phyloP scores from a whole-genome alignment of 2,329 filamentous ascomycete species.

The Colletotrichum tamarilloi region DNA sequence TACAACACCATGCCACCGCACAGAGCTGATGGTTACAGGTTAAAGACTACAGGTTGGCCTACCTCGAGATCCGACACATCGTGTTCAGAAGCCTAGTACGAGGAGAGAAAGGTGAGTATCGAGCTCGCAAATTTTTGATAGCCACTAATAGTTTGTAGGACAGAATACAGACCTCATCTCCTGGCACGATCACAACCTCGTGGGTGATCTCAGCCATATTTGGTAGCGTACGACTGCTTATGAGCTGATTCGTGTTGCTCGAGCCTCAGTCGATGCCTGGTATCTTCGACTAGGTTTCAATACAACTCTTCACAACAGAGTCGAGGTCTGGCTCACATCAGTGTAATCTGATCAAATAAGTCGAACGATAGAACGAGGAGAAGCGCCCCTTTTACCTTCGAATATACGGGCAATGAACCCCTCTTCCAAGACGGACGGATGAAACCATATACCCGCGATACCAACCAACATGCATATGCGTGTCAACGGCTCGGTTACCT shows the following conservation, averaged over 20 bases:
- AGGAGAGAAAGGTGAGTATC: background rate
- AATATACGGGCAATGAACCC: background rate
- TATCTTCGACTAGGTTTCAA: background rate
- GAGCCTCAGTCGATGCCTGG: background rate
- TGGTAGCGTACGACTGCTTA: too few relatives aligned
- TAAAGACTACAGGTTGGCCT: background rate
- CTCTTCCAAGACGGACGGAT: background rate
- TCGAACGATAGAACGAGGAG: background rate
- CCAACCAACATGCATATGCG: background rate
- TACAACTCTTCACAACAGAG: background rate
- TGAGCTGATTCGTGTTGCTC: background rate
- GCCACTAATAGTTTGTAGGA: too few relatives aligned
- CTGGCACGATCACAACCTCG: background rate
- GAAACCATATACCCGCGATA: background rate
- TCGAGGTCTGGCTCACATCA: background rate
- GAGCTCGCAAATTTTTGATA: too few relatives aligned
- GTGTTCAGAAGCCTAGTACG: background rate
- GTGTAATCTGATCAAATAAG: background rate
- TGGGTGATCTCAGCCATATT: background rate
- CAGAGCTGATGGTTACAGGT: too few relatives aligned
- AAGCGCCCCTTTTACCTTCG: background rate
- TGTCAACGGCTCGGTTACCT: background rate
- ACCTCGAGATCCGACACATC: background rate
- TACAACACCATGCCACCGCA: too few relatives aligned
- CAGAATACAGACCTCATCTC: background rate